Conservation (phyloP, 768 basidiomycete species). For the Rhodotorula graminis region DNA sequence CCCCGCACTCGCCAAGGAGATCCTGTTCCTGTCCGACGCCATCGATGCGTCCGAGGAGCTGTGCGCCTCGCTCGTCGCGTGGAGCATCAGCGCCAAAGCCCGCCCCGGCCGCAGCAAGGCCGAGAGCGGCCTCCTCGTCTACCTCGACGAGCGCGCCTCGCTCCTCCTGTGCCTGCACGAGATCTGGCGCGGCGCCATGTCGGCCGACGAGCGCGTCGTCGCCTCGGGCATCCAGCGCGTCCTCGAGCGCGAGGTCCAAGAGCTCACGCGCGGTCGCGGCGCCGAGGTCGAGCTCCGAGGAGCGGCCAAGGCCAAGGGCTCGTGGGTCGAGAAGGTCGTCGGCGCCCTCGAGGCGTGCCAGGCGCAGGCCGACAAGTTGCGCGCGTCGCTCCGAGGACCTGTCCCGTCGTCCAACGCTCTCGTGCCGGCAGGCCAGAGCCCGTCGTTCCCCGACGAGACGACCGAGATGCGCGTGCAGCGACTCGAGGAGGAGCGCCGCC, state of each 20-base stretch:
- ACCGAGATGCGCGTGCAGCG: slow-evolving; percentile 24
- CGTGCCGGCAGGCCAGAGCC: slow-evolving; percentile 24
- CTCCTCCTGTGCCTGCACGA: slow-evolving; percentile 28
- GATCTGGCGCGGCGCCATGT: slow-evolving; percentile 29
- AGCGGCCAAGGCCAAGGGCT: slow-evolving; percentile 13
- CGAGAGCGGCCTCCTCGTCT: slow-evolving; percentile 34
- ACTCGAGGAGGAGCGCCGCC: slow-evolving; percentile 34
- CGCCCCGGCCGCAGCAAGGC: slow-evolving; percentile 49
- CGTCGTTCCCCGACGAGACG: slow-evolving; percentile 34
- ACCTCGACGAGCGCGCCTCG: slow-evolving; percentile 29
- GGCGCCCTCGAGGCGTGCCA: slow-evolving; percentile 35
- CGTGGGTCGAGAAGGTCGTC: slow-evolving; percentile 40
- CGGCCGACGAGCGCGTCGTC: slow-evolving; percentile 34
- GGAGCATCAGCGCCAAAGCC: slow-evolving; percentile 64
- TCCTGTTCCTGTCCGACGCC: slow-evolving; percentile 73
- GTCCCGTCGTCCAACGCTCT: slow-evolving; percentile 11
- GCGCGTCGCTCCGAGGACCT: slow-evolving; percentile 1
- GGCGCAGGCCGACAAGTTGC: slow-evolving; percentile 29
- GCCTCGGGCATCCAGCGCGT: slow-evolving; percentile 26
- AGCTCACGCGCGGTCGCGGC: slow-evolving; percentile 34
- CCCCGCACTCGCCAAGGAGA: slow-evolving; percentile 71
- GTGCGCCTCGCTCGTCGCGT: slow-evolving; percentile 53
- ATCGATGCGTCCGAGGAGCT: slow-evolving; percentile 78
- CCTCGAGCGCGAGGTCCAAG: slow-evolving; percentile 31
- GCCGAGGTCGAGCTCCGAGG: slow-evolving; percentile 7